These are phyloP conservation scores for Massariosphaeria phaeospora DNA, from an alignment of 495 filamentous ascomycete genomes.

Conservation along the genomic window DNA sequence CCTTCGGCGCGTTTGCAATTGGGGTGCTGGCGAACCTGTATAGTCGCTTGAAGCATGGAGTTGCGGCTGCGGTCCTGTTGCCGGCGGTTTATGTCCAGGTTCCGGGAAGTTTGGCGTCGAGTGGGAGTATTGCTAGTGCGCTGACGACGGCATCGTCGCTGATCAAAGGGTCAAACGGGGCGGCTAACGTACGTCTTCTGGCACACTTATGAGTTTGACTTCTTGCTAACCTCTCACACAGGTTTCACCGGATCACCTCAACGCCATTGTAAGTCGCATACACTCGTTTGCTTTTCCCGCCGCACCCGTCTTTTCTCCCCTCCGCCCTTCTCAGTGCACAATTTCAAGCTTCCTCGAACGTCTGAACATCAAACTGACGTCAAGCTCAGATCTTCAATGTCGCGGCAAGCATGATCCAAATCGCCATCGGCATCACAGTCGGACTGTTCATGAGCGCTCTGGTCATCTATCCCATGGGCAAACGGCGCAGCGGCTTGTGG, in stretches of 20 bases:
- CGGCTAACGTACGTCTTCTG: conserved; percentile 65
- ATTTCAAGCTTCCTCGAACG: too few relatives aligned
- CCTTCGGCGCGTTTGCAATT: conserved; percentile 79
- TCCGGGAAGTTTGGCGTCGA: conserved; percentile 78
- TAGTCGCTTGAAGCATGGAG: conserved; percentile 69
- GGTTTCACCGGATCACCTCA: too few relatives aligned
- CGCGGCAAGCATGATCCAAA: conserved; percentile 82
- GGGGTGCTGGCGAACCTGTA: conserved; percentile 86
- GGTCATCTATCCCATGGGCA: conserved; percentile 86
- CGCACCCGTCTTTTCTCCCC: too few relatives aligned
- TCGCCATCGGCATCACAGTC: conserved; percentile 89
- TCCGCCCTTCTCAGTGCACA: too few relatives aligned
- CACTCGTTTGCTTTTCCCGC: too few relatives aligned
- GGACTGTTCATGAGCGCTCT: conserved; percentile 82
- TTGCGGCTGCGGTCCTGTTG: conserved; percentile 82
- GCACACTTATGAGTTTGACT: too few relatives aligned
- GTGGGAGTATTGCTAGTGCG: conserved; percentile 50
- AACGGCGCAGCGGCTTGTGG: conserved; percentile 83
- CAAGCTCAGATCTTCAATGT: conserved; percentile 80
- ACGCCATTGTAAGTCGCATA: too few relatives aligned
- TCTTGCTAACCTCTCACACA: too few relatives aligned
- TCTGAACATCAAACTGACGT: too few relatives aligned
- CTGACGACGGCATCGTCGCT: conserved; percentile 40
- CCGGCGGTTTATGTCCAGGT: conserved; percentile 95
- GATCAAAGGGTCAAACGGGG: conserved; percentile 38